Percentiles rank a stretch among this genome's conserved stretches.
These are phyloP conservation scores for Aspergillus haitiensis DNA, from an alignment of 495 filamentous ascomycete species.

Conservation along the genomic window DNA sequence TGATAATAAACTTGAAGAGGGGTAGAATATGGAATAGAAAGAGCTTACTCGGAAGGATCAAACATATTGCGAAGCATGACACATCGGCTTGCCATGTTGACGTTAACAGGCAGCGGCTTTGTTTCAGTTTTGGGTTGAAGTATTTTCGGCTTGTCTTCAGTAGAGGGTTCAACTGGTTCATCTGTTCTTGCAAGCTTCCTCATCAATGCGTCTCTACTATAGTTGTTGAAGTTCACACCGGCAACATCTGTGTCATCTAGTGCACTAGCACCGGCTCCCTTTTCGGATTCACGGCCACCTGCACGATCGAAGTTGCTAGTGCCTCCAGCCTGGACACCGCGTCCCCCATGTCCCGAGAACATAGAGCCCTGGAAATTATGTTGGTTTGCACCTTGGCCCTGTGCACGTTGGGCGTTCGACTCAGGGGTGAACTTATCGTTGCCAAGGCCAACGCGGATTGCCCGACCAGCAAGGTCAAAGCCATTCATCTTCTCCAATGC, in stretches of 20 bases:
- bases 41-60: slow-evolving; percentile 80
- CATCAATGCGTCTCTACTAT: slow-evolving; percentile 96
- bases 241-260: slow-evolving; percentile 97
- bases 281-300: slow-evolving; percentile 86
- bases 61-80: slow-evolving; percentile 96
- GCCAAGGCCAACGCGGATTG: slow-evolving; percentile 97
- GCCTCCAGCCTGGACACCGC: slow-evolving; percentile 80
- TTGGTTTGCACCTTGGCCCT: slow-evolving; percentile 68
- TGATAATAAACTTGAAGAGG: not conserved
- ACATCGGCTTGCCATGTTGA: slow-evolving; percentile 91
- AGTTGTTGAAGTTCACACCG: slow-evolving; percentile 99
- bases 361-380: slow-evolving; percentile 88
- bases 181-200: slow-evolving; percentile 95
- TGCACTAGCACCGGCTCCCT: slow-evolving; percentile 86
- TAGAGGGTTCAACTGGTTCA: slow-evolving; percentile 64
- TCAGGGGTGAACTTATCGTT: slow-evolving; percentile 99
- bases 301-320: slow-evolving; percentile 87
- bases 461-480: slow-evolving; percentile 96
- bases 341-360: slow-evolving; percentile 89
- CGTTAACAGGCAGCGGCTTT: slow-evolving; percentile 79
- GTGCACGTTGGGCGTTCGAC: slow-evolving; percentile 90
- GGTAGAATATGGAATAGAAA: not conserved
- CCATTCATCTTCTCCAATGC: slow-evolving; percentile 99
- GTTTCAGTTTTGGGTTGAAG: slow-evolving; percentile 77
- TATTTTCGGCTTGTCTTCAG: slow-evolving; percentile 66